Evolutionary conservation across 176 grass and related monocot genomes (phyloP), one percentile per base, ranked within the genome.

Genomic region (Eragrostis curvula): DNA sequence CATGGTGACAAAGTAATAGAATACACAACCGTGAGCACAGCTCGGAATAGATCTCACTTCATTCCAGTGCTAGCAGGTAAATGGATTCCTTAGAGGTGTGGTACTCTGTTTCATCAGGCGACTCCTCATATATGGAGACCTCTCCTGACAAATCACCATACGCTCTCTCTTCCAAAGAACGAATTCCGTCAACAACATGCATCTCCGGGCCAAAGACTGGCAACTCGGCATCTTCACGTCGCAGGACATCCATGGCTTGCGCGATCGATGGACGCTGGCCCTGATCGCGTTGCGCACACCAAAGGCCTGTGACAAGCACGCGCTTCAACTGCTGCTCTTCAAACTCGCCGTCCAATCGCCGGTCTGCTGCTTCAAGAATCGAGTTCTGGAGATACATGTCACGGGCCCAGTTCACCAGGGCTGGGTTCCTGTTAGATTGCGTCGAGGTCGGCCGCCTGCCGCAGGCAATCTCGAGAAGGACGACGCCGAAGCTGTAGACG

Each of bases 241-340:
- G 52, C 18, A 55, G 52, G 18, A 55, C 52, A 55, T 55, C 52
- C 52, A 21, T 55, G 52, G 52, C 52, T 55, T 55, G 52, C 0
- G 32, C 58, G 0, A 94, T 87, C 21, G 69, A 72, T 1, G 86
- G 89, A 3, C 92, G 68, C 51, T 77, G 41, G 5, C 29, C 75
- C 52, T n/a, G 50, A 1, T 89, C 83, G 0, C 39, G 80, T 66
- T 89, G 86, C 21, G 83, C 55, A 17, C 90, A 92, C 87, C 83
- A 89, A 15, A 93, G 75, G 25, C 88, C 88, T 0, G 50, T 72
- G 2, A 80, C 40, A 63, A 94, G 68, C 60, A 88, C 62, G 11
- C 82, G 42, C 63, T 46, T 79, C 68, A 76, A 82, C 66, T 86
- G 36, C 21, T 20, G 43, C 29, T 56, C 17, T 0, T 83, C 58